Percentiles rank a stretch among this genome's conserved stretches.
These are phyloP conservation scores for Globisporangium parvum DNA, from an alignment of 352 stramenopile genomes.

Conservation along the genomic window DNA sequence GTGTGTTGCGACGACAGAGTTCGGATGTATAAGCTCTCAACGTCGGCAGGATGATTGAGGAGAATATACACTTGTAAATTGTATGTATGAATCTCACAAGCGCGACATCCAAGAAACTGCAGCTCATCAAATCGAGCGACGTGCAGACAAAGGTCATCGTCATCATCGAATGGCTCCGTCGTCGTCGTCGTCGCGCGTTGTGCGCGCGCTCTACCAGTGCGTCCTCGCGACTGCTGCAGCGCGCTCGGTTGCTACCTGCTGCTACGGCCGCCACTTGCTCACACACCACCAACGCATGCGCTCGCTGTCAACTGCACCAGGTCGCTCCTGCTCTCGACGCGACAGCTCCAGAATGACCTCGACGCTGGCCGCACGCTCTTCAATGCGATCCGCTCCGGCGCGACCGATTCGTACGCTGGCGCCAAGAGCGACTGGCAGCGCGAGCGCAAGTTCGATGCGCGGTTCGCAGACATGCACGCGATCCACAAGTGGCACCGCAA, in stretches of 20 bases:
- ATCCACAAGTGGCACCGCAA: slow-evolving; percentile 23
- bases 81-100: too few species aligned
- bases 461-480: slow-evolving; percentile 43
- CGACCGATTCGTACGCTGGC: slow-evolving; percentile 53
- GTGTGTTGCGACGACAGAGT: too few species aligned
- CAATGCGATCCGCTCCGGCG: slow-evolving; percentile 58
- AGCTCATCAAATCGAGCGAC: too few species aligned
- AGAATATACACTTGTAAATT: too few species aligned
- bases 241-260: not conserved
- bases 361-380: slow-evolving; percentile 43
- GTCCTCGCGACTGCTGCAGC: too few species aligned
- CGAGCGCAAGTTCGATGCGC: slow-evolving; percentile 49
- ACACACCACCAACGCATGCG: not conserved
- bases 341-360: slow-evolving; percentile 50
- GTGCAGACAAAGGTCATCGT: too few species aligned
- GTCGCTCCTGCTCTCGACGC: slow-evolving; percentile 43
- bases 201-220: too few species aligned
- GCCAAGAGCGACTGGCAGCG: slow-evolving; percentile 71
- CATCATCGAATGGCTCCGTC: too few species aligned
- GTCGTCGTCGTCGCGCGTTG: too few species aligned
- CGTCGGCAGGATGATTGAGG: too few species aligned
- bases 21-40: too few species aligned
- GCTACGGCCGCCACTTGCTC: not conserved
- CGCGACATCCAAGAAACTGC: too few species aligned
- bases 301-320: slow-evolving; percentile 19